Conservation (phyloP, 768 basidiomycete genomes). For the Kwoniella europaea region DNA sequence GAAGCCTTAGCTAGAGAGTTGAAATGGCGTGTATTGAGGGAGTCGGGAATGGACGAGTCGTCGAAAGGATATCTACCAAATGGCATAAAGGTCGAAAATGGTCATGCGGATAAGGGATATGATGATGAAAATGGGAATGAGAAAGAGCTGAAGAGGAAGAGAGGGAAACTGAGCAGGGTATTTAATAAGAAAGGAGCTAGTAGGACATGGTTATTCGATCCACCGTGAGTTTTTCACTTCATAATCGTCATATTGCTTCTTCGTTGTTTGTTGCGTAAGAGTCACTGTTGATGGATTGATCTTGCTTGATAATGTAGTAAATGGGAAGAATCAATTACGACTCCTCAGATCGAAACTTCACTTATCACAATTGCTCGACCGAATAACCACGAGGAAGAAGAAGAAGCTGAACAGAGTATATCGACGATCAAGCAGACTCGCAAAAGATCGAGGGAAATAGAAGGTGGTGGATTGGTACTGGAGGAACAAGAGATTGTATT, state of each 20-base stretch:
- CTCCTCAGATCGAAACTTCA: slow-evolving; percentile 5
- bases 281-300: not conserved
- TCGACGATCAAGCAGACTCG: slow-evolving; percentile 23
- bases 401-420: slow-evolving; percentile 15
- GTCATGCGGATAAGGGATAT: not conserved
- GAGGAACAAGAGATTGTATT: slow-evolving; percentile 37
- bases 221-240: slow-evolving; percentile 24
- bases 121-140: not conserved
- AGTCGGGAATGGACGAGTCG: slow-evolving; percentile 25
- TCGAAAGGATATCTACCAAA: not conserved
- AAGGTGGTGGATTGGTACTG: slow-evolving; percentile 29
- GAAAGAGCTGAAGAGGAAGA: slow-evolving; percentile 25
- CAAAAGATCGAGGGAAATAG: slow-evolving; percentile 19
- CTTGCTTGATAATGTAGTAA: not conserved
- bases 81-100: not conserved
- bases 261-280: not conserved
- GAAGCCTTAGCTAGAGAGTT: slow-evolving; percentile 80
- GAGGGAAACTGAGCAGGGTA: slow-evolving; percentile 7
- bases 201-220: slow-evolving; percentile 31
- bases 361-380: slow-evolving; percentile 7
- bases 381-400: not conserved
- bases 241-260: not conserved
- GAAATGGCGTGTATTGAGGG: slow-evolving; percentile 72
- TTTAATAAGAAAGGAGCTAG: slow-evolving; percentile 14
- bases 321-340: slow-evolving; percentile 6